Base-by-base conservation (phyloP, 106 monocot genomes). In the Agapanthus africanus region DNA sequence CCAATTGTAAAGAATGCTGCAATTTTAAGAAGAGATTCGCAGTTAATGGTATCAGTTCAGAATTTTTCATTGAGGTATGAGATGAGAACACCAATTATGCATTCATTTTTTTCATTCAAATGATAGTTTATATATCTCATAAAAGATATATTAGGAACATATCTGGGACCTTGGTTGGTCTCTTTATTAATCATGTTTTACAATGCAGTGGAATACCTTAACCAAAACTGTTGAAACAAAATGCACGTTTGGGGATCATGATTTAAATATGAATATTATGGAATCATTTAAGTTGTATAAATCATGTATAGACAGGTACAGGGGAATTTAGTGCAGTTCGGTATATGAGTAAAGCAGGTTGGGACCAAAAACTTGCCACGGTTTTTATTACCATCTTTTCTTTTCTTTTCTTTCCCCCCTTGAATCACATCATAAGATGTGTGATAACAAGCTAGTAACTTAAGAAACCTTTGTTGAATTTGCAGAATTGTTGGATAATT, bases 1-100 rank as follows among this genome's bases (percentile, higher is more conserved):
- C 79, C 51, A 79, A 60, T 39, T 73, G 63, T 40, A 79, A 42
- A 14, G 79, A 34, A 52, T 79, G 69, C 79, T 79, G 73, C 79
- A 61, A 28, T n/a, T 37, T 42, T 38, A 36, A 38, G 22, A 79
- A 65, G 23, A 64, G 23, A 52, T 52, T 52, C 23, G 22, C 3
- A 5, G 52, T 52, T 52, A 52, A 13, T 23, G 6, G 21, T 25
- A 23, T 21, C 10, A 23, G 49, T n/a, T n/a, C n/a, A 49, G 49
- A 49, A 19, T 49, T 13, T 49, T 4, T 49, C 13, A 23, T 23
- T 52, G 3, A 52, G 52, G 52, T 52, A 52, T 52, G 52, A 52
- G 23, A 52, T 25, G 1, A 52, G 25, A 21, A 23, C 52, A 52
- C 4, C 3, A 21, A 52, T 16, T 49, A 49, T 19, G n/a, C 14